Evolutionary conservation across 257 asterid genomes (phyloP).

Genomic region (Nicotiana benthamiana): DNA sequence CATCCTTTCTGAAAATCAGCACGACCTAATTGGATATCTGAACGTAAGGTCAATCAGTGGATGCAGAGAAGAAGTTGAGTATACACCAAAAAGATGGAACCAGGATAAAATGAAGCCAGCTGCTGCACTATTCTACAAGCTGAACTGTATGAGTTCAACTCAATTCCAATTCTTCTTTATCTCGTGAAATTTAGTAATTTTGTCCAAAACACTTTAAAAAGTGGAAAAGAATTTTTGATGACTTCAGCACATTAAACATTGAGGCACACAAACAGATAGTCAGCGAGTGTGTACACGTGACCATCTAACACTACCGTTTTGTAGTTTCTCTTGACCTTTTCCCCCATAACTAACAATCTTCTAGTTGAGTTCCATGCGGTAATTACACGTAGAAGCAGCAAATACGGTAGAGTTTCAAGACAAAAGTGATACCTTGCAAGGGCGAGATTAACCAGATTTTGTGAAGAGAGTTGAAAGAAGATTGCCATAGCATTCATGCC

Average conservation of each 20-base stretch:
- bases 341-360: not conserved
- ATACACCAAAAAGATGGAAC: not conserved
- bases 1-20: slow-evolving; percentile 19
- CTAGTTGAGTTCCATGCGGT: not conserved
- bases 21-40: not conserved
- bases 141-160: not conserved
- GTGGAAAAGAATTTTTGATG: not conserved
- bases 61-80: not conserved
- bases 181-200: not conserved
- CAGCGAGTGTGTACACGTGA: not conserved
- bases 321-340: not conserved
- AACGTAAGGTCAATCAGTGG: not conserved
- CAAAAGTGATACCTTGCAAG: slow-evolving; percentile 21
- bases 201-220: not conserved
- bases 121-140: not conserved
- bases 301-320: not conserved
- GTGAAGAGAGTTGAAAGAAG: slow-evolving; percentile 19
- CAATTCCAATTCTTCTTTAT: not conserved
- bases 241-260: not conserved
- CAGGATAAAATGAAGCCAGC: not conserved
- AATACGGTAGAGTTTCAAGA: not conserved
- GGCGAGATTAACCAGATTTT: slow-evolving; percentile 27
- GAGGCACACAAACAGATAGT: not conserved
- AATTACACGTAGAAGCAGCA: not conserved
- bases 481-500: slow-evolving; percentile 9